Evolutionary conservation across 139 green algal genomes (phyloP).

Genomic region (Chlorella sorokiniana): DNA sequence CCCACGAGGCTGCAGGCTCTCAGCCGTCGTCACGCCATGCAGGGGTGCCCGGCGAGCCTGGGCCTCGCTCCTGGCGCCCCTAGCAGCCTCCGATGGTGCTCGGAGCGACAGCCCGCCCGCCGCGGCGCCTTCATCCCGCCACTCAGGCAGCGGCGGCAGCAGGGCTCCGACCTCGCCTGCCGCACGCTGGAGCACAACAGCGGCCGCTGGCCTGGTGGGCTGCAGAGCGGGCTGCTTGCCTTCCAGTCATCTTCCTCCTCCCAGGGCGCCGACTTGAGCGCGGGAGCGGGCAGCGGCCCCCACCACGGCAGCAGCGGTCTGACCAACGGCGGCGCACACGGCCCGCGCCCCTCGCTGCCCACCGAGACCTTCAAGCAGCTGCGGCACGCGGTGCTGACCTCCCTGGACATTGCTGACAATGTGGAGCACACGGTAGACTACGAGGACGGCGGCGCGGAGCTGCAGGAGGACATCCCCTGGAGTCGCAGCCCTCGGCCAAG

Average conservation of each 20-base stretch:
- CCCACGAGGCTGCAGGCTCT: no score
- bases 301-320: not conserved
- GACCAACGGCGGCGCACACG: not conserved
- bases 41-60: not conserved
- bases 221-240: constrained; percentile 6
- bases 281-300: not conserved
- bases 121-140: not conserved
- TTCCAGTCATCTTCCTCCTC: constrained; percentile 1
- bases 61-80: not conserved
- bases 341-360: not conserved
- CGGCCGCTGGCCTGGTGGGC: not conserved
- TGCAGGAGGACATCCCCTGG: constrained; percentile 22
- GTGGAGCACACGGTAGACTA: constrained; percentile 28
- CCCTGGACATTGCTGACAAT: constrained; percentile 39
- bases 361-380: constrained; percentile 48
- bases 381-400: constrained; percentile 44
- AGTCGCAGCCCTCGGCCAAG: constrained; percentile 10
- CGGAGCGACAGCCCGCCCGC: not conserved
- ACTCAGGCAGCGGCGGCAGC: constrained; percentile 1
- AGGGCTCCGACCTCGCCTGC: constrained; percentile 7
- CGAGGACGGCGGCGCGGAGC: constrained; percentile 24
- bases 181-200: constrained; percentile 25
- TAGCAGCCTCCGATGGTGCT: not conserved
- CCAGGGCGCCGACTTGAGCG: not conserved
- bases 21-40: no score